Conservation (phyloP, 192 early-diverging fungal genomes). For the Umbelopsis isabellina region DNA sequence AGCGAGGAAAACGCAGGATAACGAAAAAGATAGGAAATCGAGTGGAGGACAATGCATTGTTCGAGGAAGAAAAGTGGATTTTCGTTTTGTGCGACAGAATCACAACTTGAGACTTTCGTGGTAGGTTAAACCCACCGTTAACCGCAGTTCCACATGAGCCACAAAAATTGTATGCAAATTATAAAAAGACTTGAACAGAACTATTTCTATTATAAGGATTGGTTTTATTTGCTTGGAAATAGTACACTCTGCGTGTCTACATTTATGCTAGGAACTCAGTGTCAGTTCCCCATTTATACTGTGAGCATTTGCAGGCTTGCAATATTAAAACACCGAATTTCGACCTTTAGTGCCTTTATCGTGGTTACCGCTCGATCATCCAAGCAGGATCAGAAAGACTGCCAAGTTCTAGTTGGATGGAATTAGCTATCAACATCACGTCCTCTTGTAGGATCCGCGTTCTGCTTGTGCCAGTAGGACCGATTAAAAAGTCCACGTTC, state of each 20-base stretch:
- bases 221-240: too few relatives aligned
- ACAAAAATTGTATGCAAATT: too few relatives aligned
- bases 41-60: constrained; percentile 23
- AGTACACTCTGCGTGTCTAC: too few relatives aligned
- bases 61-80: neutral
- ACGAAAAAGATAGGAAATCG: neutral
- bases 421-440: constrained; percentile 51
- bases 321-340: constrained; percentile 6
- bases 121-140: too few relatives aligned
- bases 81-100: neutral
- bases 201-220: too few relatives aligned
- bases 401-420: constrained; percentile 12
- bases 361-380: constrained; percentile 4
- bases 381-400: neutral
- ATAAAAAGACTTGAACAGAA: too few relatives aligned
- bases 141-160: too few relatives aligned
- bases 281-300: too few relatives aligned
- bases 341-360: neutral
- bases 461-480: constrained; percentile 71
- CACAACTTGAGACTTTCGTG: too few relatives aligned
- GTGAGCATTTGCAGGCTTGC: neutral
- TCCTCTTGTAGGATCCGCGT: constrained; percentile 62
- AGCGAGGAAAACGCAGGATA: neutral
- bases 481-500: constrained; percentile 66
- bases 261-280: too few relatives aligned